phyloP scores from a whole-genome alignment of 2,329 filamentous ascomycete species.

The Colletotrichum eremochloae region DNA sequence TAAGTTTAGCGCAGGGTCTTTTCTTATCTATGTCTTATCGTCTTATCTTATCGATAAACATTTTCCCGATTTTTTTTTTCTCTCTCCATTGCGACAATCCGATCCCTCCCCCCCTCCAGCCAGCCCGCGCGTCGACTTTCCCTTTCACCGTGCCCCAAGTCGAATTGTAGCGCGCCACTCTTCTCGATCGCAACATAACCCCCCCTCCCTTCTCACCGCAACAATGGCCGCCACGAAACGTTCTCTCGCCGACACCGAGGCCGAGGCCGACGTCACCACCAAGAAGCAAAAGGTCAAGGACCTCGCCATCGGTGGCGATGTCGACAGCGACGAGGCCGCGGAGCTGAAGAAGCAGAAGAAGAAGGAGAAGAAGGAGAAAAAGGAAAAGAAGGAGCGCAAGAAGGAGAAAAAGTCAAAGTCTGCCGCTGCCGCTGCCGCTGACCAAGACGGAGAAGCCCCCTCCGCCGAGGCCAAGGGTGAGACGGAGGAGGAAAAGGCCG shows the following conservation, averaged over 20 bases:
- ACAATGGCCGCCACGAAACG: conserved; percentile 59
- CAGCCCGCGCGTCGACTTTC: conserved; percentile 7
- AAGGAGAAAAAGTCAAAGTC: conserved; percentile 44
- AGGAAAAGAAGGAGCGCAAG: conserved; percentile 51
- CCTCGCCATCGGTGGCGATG: conserved; percentile 44
- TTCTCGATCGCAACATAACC: not conserved
- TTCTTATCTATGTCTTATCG: not conserved
- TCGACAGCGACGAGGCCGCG: conserved; percentile 35
- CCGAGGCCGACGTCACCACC: conserved; percentile 51
- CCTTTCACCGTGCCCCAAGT: not conserved
- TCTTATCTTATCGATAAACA: conserved; percentile 31
- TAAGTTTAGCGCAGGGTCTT: conserved; percentile 23
- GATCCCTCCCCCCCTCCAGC: not conserved
- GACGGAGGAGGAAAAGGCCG: conserved; percentile 48
- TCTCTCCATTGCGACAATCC: conserved; percentile 5
- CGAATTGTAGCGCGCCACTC: conserved; percentile 2
- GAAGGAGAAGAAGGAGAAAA: conserved; percentile 53
- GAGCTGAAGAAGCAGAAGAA: conserved; percentile 57
- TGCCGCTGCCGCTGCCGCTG: conserved; percentile 43
- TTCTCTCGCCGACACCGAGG: conserved; percentile 50
- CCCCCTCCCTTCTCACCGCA: not conserved
- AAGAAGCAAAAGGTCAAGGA: conserved; percentile 57
- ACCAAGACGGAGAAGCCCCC: conserved; percentile 44
- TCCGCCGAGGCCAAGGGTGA: conserved; percentile 47
- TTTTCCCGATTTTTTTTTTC: conserved; percentile 17